Base-by-base conservation (phyloP, 2,329 filamentous ascomycete species). In the Penicillium sp. region DNA sequence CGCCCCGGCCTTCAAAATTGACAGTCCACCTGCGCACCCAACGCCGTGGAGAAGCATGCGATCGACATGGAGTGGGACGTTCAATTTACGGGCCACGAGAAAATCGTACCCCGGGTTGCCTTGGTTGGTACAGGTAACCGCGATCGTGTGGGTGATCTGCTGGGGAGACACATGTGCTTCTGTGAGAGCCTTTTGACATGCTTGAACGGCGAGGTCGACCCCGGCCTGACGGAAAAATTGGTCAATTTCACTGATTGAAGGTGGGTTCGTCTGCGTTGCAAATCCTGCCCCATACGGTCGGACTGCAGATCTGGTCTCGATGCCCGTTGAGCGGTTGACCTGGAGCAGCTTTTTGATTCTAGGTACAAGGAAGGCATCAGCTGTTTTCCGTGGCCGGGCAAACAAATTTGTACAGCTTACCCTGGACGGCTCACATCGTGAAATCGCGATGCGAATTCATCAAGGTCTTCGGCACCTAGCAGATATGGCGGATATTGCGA, bases 81-180 rank as follows among this genome's bases (percentile, higher is more conserved):
- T 84, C 2, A 89, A 73, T 5, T 78, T 75, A 65, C 83, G 84
- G 51, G 81, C 81, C 25, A 89, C 83, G 60, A 79, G 87, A 69
- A 88, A 84, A 63, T 89, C 87, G 67, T 85, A 89, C 1, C 86
- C 86, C 0, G 86, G 86, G 68, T 88, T 89, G 16, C 85, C 85
- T 61, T 84, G 87, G 68, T 89, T 84, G 9, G 86, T 89, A 68
- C 87, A 89, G 5, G 86, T 88, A 0, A 85, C 87, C 25, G 85
- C 82, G 9, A 89, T 85, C 40, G 88, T 78, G 65, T 89, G 87
- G 3, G 86, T 89, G 60, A 89, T 85, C 5, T 53, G 40, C 7
- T 46, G 6, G 11, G 50, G 50, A n/a, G 13, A 8, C 15, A 44
- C n/a, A n/a, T 33, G 8, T n/a, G 40, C 39, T 9, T 52, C 39